These are phyloP conservation scores for Brasilioporus rufonigricans DNA, from an alignment of 768 basidiomycete genomes.

Conservation along the genomic window DNA sequence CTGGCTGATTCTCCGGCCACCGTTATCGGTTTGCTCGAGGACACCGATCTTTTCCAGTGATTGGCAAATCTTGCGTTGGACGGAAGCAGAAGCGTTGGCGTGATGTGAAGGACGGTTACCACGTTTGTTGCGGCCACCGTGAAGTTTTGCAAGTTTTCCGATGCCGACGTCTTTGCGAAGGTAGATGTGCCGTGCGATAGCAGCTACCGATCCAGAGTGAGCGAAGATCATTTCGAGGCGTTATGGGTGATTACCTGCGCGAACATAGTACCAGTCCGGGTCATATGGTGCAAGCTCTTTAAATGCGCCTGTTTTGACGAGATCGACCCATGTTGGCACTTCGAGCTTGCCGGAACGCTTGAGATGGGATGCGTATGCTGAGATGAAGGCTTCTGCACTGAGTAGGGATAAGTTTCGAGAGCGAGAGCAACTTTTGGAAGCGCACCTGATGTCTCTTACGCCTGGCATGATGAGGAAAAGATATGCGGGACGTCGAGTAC, in stretches of 20 bases:
- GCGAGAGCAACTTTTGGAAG: neutral
- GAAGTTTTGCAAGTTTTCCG: constrained; percentile 91
- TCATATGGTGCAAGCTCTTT: constrained; percentile 99
- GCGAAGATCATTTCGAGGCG: neutral
- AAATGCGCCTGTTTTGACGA: constrained; percentile 96
- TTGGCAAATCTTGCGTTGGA: constrained; percentile 96
- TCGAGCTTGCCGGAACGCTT: constrained; percentile 99
- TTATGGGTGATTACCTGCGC: constrained; percentile 73
- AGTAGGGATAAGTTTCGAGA: constrained; percentile 11
- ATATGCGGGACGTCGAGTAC: too few relatives aligned
- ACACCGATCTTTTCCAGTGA: constrained; percentile 98
- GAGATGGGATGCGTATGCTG: constrained; percentile 92
- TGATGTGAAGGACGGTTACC: constrained; percentile 98
- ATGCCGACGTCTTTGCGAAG: constrained; percentile 97
- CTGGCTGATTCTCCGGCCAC: constrained; percentile 94
- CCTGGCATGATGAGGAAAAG: constrained; percentile 64
- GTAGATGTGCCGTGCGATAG: constrained; percentile 98
- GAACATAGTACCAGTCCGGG: constrained; percentile 99
- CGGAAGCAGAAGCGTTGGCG: constrained; percentile 77
- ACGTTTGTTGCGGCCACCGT: constrained; percentile 93
- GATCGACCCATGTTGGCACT: constrained; percentile 96
- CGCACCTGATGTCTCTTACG: constrained; percentile 77
- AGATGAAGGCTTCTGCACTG: constrained; percentile 93
- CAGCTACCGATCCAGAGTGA: constrained; percentile 50
- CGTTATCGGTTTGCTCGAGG: constrained; percentile 88